Conservation (phyloP, 1,284 basidiomycete genomes). For the Rhodofomes roseus region DNA sequence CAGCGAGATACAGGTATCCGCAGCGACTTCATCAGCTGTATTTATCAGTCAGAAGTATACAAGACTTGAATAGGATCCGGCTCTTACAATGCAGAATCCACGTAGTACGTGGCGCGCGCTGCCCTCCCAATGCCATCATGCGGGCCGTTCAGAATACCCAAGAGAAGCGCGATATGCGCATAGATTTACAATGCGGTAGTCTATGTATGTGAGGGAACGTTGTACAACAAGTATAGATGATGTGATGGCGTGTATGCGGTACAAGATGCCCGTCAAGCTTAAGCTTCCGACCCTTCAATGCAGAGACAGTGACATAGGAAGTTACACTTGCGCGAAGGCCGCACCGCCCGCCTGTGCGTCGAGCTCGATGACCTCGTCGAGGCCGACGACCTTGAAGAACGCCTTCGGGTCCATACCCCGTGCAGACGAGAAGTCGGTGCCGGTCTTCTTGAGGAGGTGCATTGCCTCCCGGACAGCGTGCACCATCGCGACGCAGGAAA, state of each 20-base stretch:
- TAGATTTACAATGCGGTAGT: background rate
- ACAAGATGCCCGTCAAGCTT: background rate
- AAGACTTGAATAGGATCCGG: too few relatives aligned
- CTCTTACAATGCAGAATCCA: too few relatives aligned
- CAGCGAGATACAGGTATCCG: too few relatives aligned
- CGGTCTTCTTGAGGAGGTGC: constrained; percentile 70
- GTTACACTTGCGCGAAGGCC: constrained; percentile 48
- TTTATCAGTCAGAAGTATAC: too few relatives aligned
- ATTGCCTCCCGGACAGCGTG: constrained; percentile 71
- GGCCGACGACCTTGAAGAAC: constrained; percentile 75
- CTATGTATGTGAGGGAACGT: background rate
- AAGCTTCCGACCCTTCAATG: background rate
- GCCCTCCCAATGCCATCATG: too few relatives aligned
- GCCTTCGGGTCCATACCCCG: constrained; percentile 74
- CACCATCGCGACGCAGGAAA: constrained; percentile 70
- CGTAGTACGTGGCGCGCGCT: too few relatives aligned
- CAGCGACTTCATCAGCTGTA: too few relatives aligned
- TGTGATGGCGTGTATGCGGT: background rate
- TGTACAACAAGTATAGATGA: background rate
- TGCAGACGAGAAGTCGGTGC: constrained; percentile 64
- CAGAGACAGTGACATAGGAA: background rate
- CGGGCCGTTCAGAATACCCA: background rate
- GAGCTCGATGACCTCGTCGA: constrained; percentile 52
- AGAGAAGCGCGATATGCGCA: background rate
- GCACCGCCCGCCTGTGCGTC: constrained; percentile 59